These are phyloP conservation scores for Kuraishia floccosa DNA, from an alignment of 805 yeast species.

Conservation along the genomic window DNA sequence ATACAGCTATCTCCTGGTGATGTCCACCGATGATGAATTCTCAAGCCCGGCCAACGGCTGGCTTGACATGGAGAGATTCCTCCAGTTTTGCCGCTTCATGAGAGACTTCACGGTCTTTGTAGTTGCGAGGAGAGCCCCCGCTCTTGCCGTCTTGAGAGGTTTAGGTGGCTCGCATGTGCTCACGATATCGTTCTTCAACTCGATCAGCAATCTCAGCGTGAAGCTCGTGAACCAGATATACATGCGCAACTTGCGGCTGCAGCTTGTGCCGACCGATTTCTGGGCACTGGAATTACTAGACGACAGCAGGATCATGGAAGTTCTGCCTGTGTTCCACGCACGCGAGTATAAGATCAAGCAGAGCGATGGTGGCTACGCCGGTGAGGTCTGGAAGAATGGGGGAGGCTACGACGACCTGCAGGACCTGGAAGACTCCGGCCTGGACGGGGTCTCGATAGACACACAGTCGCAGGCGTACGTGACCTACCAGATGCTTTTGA, in stretches of 20 bases:
- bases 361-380: too few species aligned
- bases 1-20: conserved; percentile 53
- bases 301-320: too few species aligned
- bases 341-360: too few species aligned
- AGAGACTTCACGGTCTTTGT: conserved; percentile 34
- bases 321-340: too few species aligned
- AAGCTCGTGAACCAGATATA: conserved; percentile 53
- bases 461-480: too few species aligned
- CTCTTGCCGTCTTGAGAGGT: neutral
- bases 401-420: too few species aligned
- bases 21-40: conserved; percentile 59
- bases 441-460: too few species aligned
- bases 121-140: conserved; percentile 8
- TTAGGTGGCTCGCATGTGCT: neutral
- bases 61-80: conserved; percentile 25
- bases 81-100: conserved; percentile 32
- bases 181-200: conserved; percentile 4
- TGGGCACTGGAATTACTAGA: conserved; percentile 55
- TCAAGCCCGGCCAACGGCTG: conserved; percentile 19
- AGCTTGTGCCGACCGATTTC: conserved; percentile 33
- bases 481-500: conserved; percentile 46
- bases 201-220: conserved; percentile 23
- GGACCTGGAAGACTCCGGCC: too few species aligned
- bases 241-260: conserved; percentile 50
- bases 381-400: too few species aligned